phyloP scores from a whole-genome alignment of 1,284 basidiomycete genomes.

The Tilletia walkeri region DNA sequence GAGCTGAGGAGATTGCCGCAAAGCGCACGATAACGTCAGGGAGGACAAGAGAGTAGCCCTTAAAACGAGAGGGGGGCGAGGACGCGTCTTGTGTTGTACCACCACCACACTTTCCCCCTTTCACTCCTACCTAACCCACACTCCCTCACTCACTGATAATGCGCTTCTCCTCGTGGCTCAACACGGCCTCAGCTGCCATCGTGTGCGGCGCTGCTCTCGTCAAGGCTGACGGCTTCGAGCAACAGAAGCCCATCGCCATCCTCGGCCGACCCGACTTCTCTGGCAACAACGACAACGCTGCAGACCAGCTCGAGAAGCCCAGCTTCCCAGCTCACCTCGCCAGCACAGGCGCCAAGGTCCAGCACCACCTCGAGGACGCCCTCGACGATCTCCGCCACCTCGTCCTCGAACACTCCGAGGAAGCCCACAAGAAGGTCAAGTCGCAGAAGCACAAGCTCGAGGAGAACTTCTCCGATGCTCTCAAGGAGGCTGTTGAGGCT shows the following conservation, averaged over 20 bases:
- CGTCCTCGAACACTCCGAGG: constrained; percentile 23
- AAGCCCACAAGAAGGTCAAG: constrained; percentile 28
- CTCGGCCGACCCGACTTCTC: constrained; percentile 42
- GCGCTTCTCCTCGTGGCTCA: constrained; percentile 44
- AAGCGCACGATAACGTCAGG: no score
- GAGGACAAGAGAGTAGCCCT: no score
- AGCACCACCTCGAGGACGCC: constrained; percentile 55
- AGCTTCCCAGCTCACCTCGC: not conserved
- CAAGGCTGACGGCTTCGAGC: not conserved
- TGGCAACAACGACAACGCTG: not conserved
- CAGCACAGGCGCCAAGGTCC: constrained; percentile 27
- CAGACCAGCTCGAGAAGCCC: not conserved
- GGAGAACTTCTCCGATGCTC: constrained; percentile 27
- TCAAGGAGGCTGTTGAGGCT: constrained; percentile 24
- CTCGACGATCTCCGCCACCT: constrained; percentile 46
- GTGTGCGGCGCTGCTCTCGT: constrained; percentile 30
- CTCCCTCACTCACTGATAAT: constrained; percentile 22
- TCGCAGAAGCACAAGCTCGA: constrained; percentile 56
- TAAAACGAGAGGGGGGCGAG: no score
- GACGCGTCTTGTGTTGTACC: no score
- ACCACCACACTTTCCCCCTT: no score
- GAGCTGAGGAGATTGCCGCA: no score
- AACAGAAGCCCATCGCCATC: constrained; percentile 27
- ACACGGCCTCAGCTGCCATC: constrained; percentile 37
- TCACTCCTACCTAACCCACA: not conserved